phyloP scores from a whole-genome alignment of 306 rosid species.

The Psophocarpus tetragonolobus region DNA sequence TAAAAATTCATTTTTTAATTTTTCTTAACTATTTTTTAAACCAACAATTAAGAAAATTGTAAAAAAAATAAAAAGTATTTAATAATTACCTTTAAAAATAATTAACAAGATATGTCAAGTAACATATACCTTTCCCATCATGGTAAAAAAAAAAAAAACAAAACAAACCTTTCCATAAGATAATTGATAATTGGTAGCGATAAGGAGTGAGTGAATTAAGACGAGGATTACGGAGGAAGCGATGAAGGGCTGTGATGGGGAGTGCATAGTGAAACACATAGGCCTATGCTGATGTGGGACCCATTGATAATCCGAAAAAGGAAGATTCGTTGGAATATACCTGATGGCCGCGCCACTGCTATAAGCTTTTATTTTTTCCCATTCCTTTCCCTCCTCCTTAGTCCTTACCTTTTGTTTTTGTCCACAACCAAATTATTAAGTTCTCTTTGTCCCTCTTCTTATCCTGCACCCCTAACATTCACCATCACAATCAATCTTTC shows the following conservation, averaged over 20 bases:
- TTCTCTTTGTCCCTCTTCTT: not conserved
- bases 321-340: conserved; percentile 67
- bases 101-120: not conserved
- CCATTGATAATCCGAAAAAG: not conserved
- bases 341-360: conserved; percentile 33
- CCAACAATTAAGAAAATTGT: not conserved
- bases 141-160: too few species aligned
- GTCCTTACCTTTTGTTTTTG: not conserved
- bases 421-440: conserved; percentile 14
- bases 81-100: not conserved
- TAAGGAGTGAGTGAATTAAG: not conserved
- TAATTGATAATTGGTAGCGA: too few species aligned
- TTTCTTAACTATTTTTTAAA: not conserved
- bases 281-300: not conserved
- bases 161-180: too few species aligned
- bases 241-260: not conserved
- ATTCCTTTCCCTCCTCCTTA: too few species aligned
- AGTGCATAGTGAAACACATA: not conserved
- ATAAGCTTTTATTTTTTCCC: not conserved
- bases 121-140: not conserved
- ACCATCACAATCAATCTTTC: not conserved
- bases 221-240: not conserved
- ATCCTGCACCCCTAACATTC: not conserved
- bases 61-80: not conserved
- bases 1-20: too few species aligned